A percentile compares a stretch with the other conserved stretches of the same genome.
These are phyloP conservation scores for Botrytis squamosa DNA, from an alignment of 2,329 filamentous ascomycete species.

Conservation along the genomic window DNA sequence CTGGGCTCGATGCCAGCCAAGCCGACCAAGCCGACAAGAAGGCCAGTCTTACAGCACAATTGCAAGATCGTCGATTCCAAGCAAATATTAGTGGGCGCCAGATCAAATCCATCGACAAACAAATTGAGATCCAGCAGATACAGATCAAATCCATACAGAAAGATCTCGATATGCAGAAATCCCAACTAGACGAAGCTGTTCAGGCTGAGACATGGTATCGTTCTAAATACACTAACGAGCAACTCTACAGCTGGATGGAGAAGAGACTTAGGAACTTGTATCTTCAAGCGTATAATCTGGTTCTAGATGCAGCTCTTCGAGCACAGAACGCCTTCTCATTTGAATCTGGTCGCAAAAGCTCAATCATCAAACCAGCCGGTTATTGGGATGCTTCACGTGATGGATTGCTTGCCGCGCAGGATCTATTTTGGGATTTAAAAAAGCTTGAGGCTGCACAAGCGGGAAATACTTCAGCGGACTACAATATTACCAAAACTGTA, in stretches of 20 bases:
- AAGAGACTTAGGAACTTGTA: neutral
- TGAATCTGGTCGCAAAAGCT: neutral
- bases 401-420: conserved; percentile 18
- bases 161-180: conserved; percentile 5
- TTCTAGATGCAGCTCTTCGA: neutral
- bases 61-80: neutral
- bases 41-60: neutral
- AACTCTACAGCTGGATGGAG: conserved; percentile 4
- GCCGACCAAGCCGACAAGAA: neutral
- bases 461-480: conserved; percentile 6
- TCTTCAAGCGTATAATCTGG: neutral
- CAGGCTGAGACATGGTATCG: neutral
- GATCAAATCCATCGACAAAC: conserved; percentile 6
- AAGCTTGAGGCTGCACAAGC: conserved; percentile 9
- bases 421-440: conserved; percentile 11
- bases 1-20: neutral
- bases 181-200: neutral
- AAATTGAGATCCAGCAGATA: neutral
- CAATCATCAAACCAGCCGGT: neutral
- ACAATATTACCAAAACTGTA: conserved; percentile 18
- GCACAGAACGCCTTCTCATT: neutral
- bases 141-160: conserved; percentile 1
- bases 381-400: conserved; percentile 11
- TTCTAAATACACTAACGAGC: conserved; percentile 1
- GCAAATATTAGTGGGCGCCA: neutral